Evolutionary conservation across 2,329 filamentous ascomycete genomes (phyloP), one percentile per base, ranked within the genome.

Genomic region (Talaromyces sp.): DNA sequence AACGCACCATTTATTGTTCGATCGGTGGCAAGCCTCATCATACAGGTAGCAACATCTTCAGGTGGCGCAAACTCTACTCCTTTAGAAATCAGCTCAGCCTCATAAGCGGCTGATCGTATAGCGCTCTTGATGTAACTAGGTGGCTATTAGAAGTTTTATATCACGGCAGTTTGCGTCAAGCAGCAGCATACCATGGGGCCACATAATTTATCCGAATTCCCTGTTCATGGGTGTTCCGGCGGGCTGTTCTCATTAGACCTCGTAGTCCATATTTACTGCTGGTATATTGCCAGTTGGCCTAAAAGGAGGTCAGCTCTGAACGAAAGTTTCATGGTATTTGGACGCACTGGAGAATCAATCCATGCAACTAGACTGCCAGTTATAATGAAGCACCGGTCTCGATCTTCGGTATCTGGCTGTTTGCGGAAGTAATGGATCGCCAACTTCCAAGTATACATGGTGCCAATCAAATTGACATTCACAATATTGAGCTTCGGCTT

Each of bases 321-420:
- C 6, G 8, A 32, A 3, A 29, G 13, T 24, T 17, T 17, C 24
- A 30, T 14, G 3, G 9, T 14, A 2, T 29, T 32, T 32, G 14
- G 17, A 40, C 37, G 9, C 27, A 60, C 71, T 20, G 74, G 74
- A 7, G 72, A 73, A 53, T 81, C 80, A 42, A 79, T 73, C 61
- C 73, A 82, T 0, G 72, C 75, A 0, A 77, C 77, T 62, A 82
- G 72, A 49, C 75, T 78, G 3, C 75, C 76, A 0, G 75, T 80
- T 19, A 82, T 75, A 43, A 82, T 77, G 33, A 82, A 74, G 51
- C 77, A 78, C 1, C 79, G 71, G 51, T 81, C 77, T 6, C 72
- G 64, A 1, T 72, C 68, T 0, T 68, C 61, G 0, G 56, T 66
- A 14, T 73, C 70, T 0, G 75, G 73, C 48, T 66, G 61, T 40